Percentiles rank a stretch among this genome's conserved stretches.
phyloP scores from a whole-genome alignment of 2,329 filamentous ascomycete genomes.

The Massarina eburnea region DNA sequence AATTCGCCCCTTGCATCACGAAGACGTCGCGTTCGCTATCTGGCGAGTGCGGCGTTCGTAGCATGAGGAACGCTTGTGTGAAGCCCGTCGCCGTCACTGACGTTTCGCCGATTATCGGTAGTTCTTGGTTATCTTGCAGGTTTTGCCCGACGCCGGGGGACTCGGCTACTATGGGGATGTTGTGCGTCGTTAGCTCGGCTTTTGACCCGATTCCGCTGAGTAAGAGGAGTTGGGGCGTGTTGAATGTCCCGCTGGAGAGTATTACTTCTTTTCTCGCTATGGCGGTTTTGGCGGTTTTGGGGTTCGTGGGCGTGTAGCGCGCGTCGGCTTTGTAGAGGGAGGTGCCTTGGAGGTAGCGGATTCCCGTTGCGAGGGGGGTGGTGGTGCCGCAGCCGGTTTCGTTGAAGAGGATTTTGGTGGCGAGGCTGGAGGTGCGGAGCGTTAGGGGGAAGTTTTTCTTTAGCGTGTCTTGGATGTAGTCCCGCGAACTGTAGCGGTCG shows the following conservation, averaged over 20 bases:
- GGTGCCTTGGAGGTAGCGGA: constrained; percentile 47
- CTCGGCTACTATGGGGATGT: constrained; percentile 56
- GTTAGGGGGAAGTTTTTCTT: constrained; percentile 37
- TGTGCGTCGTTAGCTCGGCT: constrained; percentile 53
- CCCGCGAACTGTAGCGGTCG: constrained; percentile 57
- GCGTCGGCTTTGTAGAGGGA: constrained; percentile 48
- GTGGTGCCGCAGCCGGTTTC: constrained; percentile 47
- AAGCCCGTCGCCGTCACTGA: constrained; percentile 8
- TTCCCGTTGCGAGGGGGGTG: constrained; percentile 42
- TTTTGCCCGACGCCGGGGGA: constrained; percentile 59
- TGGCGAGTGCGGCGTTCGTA: constrained; percentile 18
- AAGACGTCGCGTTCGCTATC: constrained; percentile 29
- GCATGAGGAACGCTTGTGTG: constrained; percentile 20
- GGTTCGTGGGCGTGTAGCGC: constrained; percentile 27
- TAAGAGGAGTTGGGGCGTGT: constrained; percentile 64
- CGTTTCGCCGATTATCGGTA: constrained; percentile 41
- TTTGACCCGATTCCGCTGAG: constrained; percentile 62
- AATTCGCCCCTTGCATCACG: constrained; percentile 21
- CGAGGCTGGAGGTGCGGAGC: constrained; percentile 41
- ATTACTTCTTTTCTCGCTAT: constrained; percentile 36
- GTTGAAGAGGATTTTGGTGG: constrained; percentile 44
- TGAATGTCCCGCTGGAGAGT: constrained; percentile 54
- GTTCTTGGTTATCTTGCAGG: constrained; percentile 60
- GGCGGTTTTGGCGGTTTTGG: constrained; percentile 37
- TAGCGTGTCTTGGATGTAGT: constrained; percentile 54